Base-by-base conservation (phyloP, 1,284 basidiomycete species). In the Leucoagaricus sp. region DNA sequence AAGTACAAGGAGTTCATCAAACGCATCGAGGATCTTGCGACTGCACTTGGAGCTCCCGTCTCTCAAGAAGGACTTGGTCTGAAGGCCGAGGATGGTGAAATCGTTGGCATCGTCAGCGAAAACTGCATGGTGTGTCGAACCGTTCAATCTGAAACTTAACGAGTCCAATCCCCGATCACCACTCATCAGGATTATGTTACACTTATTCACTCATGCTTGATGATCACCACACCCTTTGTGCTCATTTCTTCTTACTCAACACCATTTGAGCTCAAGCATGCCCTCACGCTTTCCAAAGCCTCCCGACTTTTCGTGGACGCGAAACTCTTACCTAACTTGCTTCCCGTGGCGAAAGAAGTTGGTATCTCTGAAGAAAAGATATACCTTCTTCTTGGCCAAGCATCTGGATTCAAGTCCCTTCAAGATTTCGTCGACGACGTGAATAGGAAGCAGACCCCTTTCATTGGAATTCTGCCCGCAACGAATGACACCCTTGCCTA, bases 191-290 rank as follows among this genome's bases (percentile, higher is more conserved):
- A 90, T 53, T 90, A 82, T 63, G 71, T 84, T 25, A 74, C 80
- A 3, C 64, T 88, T 4, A 62, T 86, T 2, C 81, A 87, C 58
- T 75, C 88, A 1, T 69, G 84, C 13, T 64, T 90, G 34, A 74
- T 72, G 29, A 70, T 84, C 41, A 78, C 86, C 0, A 79, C 82
- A 1, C 89, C 88, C 0, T 81, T 87, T 61, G 81, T 78, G 4
- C 72, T 85, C 51, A 78, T 91, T 23, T 86, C 87, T 1, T 76
- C 83, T 0, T 84, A 84, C 59, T 82, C 83, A 1, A 91, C 89
- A 6, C 72, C 79, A 1, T 84, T 83, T 53, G 89, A 92, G 69
- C 77, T 90, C 28, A 77, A 79, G 45, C 80, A 89, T 61, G 73
- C 79, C 1, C 65, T 88, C 50, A 73, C 75, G 26, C 75, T 83